A percentile compares a stretch with the other conserved stretches of the same genome.
Evolutionary conservation across 2,329 filamentous ascomycete species (phyloP).

Genomic region (Fusarium stilboides): DNA sequence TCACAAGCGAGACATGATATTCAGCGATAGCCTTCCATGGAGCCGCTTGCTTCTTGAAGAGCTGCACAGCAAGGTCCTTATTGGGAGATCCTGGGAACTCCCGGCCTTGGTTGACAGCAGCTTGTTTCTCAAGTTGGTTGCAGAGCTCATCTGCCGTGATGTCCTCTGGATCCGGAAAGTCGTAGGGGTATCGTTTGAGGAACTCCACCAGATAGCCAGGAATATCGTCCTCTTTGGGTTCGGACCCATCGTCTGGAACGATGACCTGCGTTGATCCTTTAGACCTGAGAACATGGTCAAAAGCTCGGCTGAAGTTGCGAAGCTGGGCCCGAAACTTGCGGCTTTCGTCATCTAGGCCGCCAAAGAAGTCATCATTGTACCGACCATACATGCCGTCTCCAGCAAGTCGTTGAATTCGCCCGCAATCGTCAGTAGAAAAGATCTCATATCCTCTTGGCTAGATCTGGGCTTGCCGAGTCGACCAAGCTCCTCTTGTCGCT

Average conservation of each 20-base stretch:
- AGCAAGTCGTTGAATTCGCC: conserved; percentile 53
- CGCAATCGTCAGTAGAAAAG: conserved; percentile 56
- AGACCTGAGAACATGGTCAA: conserved; percentile 47
- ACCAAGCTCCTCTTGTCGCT: conserved; percentile 37
- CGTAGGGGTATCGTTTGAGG: conserved; percentile 49
- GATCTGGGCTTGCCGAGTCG: conserved; percentile 44
- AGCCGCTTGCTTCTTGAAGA: conserved; percentile 58
- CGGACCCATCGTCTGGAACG: not conserved
- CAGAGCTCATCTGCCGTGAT: conserved; percentile 42
- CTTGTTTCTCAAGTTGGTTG: conserved; percentile 52
- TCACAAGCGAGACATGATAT: conserved; percentile 54
- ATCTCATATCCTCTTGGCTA: conserved; percentile 49
- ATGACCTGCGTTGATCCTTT: conserved; percentile 46
- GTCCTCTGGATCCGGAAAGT: conserved; percentile 47
- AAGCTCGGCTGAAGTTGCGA: conserved; percentile 50
- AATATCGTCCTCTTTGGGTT: not conserved
- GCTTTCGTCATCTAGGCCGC: conserved; percentile 27
- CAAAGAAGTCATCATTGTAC: conserved; percentile 58
- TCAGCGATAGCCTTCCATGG: conserved; percentile 59
- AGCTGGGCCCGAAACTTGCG: conserved; percentile 53
- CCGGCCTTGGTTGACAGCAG: conserved; percentile 57
- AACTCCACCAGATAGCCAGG: conserved; percentile 52
- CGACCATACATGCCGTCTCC: conserved; percentile 49
- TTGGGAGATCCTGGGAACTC: conserved; percentile 60
- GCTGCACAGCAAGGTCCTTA: conserved; percentile 54